A percentile compares a stretch with the other conserved stretches of the same genome.
These are phyloP conservation scores for Boletus fagicola DNA, from an alignment of 768 basidiomycete species.

Conservation along the genomic window DNA sequence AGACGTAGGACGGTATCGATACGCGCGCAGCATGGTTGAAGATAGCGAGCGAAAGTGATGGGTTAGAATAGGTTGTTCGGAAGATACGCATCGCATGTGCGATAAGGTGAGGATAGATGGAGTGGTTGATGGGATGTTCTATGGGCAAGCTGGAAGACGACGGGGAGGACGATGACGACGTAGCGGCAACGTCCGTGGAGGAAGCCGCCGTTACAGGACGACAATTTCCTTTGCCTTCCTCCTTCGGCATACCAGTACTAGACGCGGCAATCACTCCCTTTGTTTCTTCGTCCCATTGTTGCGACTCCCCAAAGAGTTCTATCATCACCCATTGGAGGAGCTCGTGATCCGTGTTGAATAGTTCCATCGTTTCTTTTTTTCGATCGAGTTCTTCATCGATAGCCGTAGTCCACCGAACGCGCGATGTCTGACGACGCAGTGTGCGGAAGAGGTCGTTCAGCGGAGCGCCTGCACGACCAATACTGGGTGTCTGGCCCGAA, in stretches of 20 bases:
- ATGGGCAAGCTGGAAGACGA: neutral
- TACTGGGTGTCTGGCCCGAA: conserved; percentile 14
- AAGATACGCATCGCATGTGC: conserved; percentile 75
- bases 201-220: neutral
- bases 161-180: neutral
- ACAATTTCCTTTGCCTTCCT: neutral
- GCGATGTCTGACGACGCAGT: conserved; percentile 51
- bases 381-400: conserved; percentile 58
- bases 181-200: neutral
- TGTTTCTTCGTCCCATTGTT: conserved; percentile 48
- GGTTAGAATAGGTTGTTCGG: conserved; percentile 74
- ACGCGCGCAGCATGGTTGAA: conserved; percentile 77
- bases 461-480: conserved; percentile 14
- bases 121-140: conserved; percentile 49
- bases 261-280: conserved; percentile 36
- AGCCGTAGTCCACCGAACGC: conserved; percentile 49
- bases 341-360: conserved; percentile 64
- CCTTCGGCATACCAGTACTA: neutral
- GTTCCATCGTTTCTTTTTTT: conserved; percentile 71
- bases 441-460: conserved; percentile 54
- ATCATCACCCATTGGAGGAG: conserved; percentile 71
- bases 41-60: conserved; percentile 76
- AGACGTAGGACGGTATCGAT: conserved; percentile 79
- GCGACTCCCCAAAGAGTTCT: conserved; percentile 65
- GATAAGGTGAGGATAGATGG: conserved; percentile 72